Base-by-base conservation (phyloP, 2,329 filamentous ascomycete genomes). In the Pseudodiploospora longispora region DNA sequence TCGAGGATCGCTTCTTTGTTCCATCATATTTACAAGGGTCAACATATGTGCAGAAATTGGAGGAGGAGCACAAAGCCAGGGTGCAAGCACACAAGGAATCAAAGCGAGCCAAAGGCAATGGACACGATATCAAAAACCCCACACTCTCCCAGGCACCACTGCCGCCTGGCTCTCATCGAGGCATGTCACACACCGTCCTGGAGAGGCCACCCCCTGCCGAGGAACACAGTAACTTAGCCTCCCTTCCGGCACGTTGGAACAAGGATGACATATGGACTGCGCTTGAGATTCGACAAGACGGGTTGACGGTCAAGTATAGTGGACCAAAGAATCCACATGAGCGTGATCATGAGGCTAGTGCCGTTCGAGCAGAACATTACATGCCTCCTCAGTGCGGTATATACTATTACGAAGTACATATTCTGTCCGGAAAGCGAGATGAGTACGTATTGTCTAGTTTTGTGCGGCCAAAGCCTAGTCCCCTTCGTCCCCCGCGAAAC, bases 321-420 rank as follows among this genome's bases (percentile, higher is more conserved):
- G 70, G 71, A 1, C 55, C 65, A 1, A 75, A 73, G 55, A 66
- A 62, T 27, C 58, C 68, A 19, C 61, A 63, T 45, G 74, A 79
- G 40, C 69, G 72, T 41, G 78, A 82, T 6, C 71, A 85, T 57
- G 93, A 97, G 61, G 87, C 88, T 12, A 88, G 82, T 32, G 80
- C 87, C 9, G 81, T 95, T 46, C 81, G 93, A 44, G 80, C 90
- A 29, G 85, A 98, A 62, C 74, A 89, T 60, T 78, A 82, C 40
- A 96, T 97, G 80, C 89, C 93, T 4, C 75, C 81, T 32, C 85
- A 95, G 58, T 93, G 87, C 53, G 93, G 93, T 2, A 83, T 98
- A 47, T 98, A 95, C 64, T 98, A 98, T 62, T 98, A 82, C 59
- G 93, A 98, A 60, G 74, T 84, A 27, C 66, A 66, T 10, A 68